phyloP scores from a whole-genome alignment of 1,139 yeast genomes.

The Casaregolazyma lundiana region DNA sequence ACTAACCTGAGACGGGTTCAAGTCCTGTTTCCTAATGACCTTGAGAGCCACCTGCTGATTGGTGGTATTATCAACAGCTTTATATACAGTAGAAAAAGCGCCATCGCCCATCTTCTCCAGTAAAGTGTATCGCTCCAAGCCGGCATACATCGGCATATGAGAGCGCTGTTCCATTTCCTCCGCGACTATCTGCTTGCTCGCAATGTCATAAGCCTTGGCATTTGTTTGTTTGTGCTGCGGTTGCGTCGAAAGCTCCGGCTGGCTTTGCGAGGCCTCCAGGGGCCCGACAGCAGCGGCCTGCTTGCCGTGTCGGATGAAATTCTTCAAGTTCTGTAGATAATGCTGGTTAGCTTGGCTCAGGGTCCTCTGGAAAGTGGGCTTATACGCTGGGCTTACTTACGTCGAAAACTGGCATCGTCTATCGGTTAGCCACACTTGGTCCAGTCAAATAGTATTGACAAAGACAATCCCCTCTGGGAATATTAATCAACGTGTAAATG shows the following conservation, averaged over 20 bases:
- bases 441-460: background rate
- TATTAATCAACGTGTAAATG: background rate
- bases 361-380: conserved; percentile 1
- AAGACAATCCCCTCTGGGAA: background rate
- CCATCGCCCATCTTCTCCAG: conserved; percentile 55
- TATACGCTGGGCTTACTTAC: conserved; percentile 12
- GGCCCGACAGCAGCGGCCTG: conserved; percentile 45
- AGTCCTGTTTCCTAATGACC: conserved; percentile 67
- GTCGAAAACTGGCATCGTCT: conserved; percentile 22
- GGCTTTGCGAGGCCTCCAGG: conserved; percentile 13
- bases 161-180: conserved; percentile 48
- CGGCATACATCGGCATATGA: conserved; percentile 44
- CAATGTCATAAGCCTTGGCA: conserved; percentile 42
- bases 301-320: conserved; percentile 79
- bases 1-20: conserved; percentile 43
- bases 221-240: conserved; percentile 11
- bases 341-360: background rate
- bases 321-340: conserved; percentile 54
- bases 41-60: conserved; percentile 71
- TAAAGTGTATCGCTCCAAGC: conserved; percentile 44
- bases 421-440: background rate
- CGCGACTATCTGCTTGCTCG: conserved; percentile 58
- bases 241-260: conserved; percentile 4
- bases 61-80: conserved; percentile 51
- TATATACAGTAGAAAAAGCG: conserved; percentile 83